phyloP scores from a whole-genome alignment of 495 filamentous ascomycete species.

The Hypoxylon crocopeplum region DNA sequence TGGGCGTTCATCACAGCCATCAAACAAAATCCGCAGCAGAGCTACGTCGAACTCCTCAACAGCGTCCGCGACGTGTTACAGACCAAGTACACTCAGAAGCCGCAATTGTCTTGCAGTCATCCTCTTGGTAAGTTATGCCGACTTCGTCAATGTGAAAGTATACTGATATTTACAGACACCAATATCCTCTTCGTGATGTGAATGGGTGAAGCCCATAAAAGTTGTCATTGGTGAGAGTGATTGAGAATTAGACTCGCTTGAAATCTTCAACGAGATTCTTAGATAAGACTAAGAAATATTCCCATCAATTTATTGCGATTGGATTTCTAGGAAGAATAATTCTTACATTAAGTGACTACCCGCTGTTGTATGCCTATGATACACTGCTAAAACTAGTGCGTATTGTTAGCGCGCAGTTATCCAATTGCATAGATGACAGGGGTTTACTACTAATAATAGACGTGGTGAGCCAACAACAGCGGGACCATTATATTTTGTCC shows the following conservation, averaged over 20 bases:
- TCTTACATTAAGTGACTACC: too few species aligned
- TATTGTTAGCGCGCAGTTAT: too few species aligned
- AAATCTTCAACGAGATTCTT: too few species aligned
- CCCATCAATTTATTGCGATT: too few species aligned
- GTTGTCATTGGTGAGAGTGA: neutral
- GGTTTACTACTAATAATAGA: too few species aligned
- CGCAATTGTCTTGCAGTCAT: conserved; percentile 95
- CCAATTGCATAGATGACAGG: too few species aligned
- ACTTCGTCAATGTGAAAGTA: conserved; percentile 13
- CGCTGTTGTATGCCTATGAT: too few species aligned
- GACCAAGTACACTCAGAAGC: conserved; percentile 91
- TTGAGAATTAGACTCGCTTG: neutral
- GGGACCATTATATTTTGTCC: too few species aligned
- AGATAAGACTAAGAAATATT: too few species aligned
- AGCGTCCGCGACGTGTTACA: conserved; percentile 89
- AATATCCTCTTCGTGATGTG: conserved; percentile 58
- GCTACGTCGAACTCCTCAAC: conserved; percentile 92
- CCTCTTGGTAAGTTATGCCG: conserved; percentile 74
- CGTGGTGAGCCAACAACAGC: too few species aligned
- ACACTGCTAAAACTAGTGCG: too few species aligned
- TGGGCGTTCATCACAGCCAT: conserved; percentile 91
- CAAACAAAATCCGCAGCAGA: conserved; percentile 93
- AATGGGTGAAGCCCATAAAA: neutral
- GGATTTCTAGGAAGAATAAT: too few species aligned
- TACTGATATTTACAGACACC: conserved; percentile 46